phyloP scores from a whole-genome alignment of 2,329 filamentous ascomycete species.

The Furcasterigmium sp. region DNA sequence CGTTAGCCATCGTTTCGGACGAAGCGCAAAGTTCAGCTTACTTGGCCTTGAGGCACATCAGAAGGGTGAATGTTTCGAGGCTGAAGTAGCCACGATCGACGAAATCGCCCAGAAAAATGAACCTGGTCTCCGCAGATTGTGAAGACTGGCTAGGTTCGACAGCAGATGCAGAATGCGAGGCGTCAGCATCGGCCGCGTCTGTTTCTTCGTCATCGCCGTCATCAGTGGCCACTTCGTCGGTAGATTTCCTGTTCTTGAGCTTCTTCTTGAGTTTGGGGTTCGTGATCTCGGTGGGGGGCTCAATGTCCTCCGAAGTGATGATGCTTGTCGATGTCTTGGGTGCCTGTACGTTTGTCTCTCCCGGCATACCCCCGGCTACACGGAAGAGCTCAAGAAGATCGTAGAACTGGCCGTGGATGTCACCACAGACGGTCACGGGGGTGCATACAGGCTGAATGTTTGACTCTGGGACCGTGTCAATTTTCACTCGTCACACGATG shows the following conservation, averaged over 20 bases:
- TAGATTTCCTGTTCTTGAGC: slow-evolving; percentile 52
- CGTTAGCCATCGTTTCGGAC: slow-evolving; percentile 14
- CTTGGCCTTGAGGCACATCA: slow-evolving; percentile 87
- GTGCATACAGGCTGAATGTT: slow-evolving; percentile 98
- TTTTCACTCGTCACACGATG: neutral
- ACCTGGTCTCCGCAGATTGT: slow-evolving; percentile 49
- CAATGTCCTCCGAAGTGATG: slow-evolving; percentile 87
- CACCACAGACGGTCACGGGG: slow-evolving; percentile 93
- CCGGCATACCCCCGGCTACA: slow-evolving; percentile 94
- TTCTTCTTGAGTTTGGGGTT: slow-evolving; percentile 84
- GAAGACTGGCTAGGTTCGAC: slow-evolving; percentile 27
- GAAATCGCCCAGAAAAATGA: slow-evolving; percentile 75
- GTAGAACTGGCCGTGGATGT: slow-evolving; percentile 99
- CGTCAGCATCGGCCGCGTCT: slow-evolving; percentile 35
- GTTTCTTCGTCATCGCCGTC: slow-evolving; percentile 43
- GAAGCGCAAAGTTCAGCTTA: slow-evolving; percentile 21
- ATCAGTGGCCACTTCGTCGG: slow-evolving; percentile 27
- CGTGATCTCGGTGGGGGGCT: slow-evolving; percentile 83
- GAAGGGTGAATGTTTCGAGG: slow-evolving; percentile 93
- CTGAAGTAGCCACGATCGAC: slow-evolving; percentile 97
- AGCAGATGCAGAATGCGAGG: slow-evolving; percentile 25
- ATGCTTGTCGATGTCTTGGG: slow-evolving; percentile 65
- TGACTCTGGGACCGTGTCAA: slow-evolving; percentile 58
- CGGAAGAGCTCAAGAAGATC: slow-evolving; percentile 95
- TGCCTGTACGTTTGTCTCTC: slow-evolving; percentile 65